Base-by-base conservation (phyloP, 2,329 filamentous ascomycete species). In the Diaporthe longicolla region DNA sequence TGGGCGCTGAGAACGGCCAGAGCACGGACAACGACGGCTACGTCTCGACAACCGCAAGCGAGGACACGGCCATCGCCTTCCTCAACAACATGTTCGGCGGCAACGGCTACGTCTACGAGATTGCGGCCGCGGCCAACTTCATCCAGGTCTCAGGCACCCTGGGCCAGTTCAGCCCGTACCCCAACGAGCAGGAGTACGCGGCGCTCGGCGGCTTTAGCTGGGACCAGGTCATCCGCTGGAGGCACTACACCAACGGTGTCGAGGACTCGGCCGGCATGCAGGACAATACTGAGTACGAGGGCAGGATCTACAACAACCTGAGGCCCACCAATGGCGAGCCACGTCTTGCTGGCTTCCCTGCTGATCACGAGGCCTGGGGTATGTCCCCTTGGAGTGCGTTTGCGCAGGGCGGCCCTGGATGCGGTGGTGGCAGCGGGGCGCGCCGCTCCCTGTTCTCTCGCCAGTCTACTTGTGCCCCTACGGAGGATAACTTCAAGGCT, bases 331-430 rank as follows among this genome's bases (percentile, higher is more conserved):
- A 65, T 21, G 61, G 61, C 61, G 61, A 65, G 61, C 61, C 61
- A 4, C 26, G 61, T 21, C 61, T 65, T 10, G 61, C 61, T 11
- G 61, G 61, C 43, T 65, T 65, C 19, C 61, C 61, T 7, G 4
- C 61, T 43, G n/a, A 5, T 19, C 61, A 65, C 19, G 10, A 6
- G 17, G 61, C 61, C 43, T 65, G 61, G 61, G 4, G 1, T 17
- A 50, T 65, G 61, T 65, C 61, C 15, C 61, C 66, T 9, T 78
- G 70, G 17, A 65, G 24, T 24, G 61, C 61, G 10, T 65, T 65
- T 35, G 43, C 59, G 9, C 17, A n/a, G 61, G 43, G 40, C 40
- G 59, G 61, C 5, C 10, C 61, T 7, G 43, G 43, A 43, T 65
- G 61, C 26, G 26, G 61, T 50, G 43, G 61, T 10, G 50, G 8